Percentiles rank a stretch among this genome's conserved stretches.
Evolutionary conservation across 2,329 filamentous ascomycete genomes (phyloP).

Genomic region (Hirsutella minnesotensis): DNA sequence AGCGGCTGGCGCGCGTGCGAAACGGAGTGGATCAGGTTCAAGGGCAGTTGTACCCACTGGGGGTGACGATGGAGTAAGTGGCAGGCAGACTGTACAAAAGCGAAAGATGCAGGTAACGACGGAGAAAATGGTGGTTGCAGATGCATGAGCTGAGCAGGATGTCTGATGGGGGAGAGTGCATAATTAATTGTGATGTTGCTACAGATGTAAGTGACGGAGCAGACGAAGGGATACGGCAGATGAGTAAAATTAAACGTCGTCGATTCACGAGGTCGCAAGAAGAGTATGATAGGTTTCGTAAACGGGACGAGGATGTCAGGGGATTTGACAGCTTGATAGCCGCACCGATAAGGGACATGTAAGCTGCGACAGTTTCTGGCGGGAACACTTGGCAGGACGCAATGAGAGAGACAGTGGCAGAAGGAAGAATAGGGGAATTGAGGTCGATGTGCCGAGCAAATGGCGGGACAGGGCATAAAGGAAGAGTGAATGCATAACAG

Average conservation of each 20-base stretch:
- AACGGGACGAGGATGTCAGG: too few species aligned
- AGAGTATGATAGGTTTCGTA: too few species aligned
- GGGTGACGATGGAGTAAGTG: neutral
- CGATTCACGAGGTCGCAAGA: neutral
- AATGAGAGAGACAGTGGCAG: too few species aligned
- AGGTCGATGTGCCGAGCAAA: neutral
- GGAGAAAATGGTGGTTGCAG: neutral
- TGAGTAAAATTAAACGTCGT: neutral
- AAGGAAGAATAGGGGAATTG: neutral
- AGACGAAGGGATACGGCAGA: neutral
- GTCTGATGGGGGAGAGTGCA: neutral
- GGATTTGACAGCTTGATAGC: neutral
- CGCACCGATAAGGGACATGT: neutral
- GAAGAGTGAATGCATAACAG: neutral
- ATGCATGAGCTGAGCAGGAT: neutral
- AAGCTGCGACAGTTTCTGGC: neutral
- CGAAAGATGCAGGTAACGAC: neutral
- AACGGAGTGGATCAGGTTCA: too few species aligned
- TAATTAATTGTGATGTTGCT: neutral
- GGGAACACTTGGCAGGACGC: too few species aligned
- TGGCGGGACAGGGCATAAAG: neutral
- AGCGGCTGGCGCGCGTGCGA: too few species aligned
- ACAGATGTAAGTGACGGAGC: conserved; percentile 4
- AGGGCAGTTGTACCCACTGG: neutral
- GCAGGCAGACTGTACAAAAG: conserved; percentile 4